A percentile compares a stretch with the other conserved stretches of the same genome.
Evolutionary conservation across 2,329 filamentous ascomycete species (phyloP).

Genomic region (Aspergillus hiratsukae): DNA sequence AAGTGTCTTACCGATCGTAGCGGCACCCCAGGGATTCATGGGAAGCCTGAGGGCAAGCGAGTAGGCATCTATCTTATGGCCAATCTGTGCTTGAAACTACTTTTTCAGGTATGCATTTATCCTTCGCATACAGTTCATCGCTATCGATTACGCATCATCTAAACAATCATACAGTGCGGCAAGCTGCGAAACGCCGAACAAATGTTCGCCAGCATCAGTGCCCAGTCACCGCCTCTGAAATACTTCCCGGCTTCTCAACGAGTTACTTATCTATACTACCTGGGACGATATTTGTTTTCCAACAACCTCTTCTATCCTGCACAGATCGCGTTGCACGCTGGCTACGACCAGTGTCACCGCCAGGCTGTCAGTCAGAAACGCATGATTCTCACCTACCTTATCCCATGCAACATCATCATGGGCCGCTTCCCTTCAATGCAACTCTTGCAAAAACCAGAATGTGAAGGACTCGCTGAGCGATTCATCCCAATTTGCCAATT

Average conservation of each 20-base stretch:
- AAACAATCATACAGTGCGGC: constrained; percentile 53
- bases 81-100: constrained; percentile 80
- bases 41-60: constrained; percentile 76
- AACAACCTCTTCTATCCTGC: constrained; percentile 79
- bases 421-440: constrained; percentile 70
- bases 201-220: constrained; percentile 82
- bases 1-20: constrained; percentile 80
- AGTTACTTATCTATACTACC: constrained; percentile 90
- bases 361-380: constrained; percentile 62
- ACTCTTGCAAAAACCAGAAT: constrained; percentile 68
- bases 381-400: constrained; percentile 76
- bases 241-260: constrained; percentile 82
- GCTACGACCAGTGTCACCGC: constrained; percentile 71
- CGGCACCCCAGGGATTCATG: constrained; percentile 55
- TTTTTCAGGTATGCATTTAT: constrained; percentile 65
- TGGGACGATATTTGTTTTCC: constrained; percentile 83
- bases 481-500: constrained; percentile 71
- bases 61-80: constrained; percentile 86
- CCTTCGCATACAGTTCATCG: no score
- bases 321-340: constrained; percentile 67
- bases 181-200: constrained; percentile 81
- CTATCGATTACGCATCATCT: neutral
- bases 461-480: constrained; percentile 57
- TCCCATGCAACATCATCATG: constrained; percentile 76
- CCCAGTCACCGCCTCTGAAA: constrained; percentile 73